A percentile compares a stretch with the other conserved stretches of the same genome.
These are phyloP conservation scores for Incumbomyces lentus DNA, from an alignment of 2,329 filamentous ascomycete species.

Conservation along the genomic window DNA sequence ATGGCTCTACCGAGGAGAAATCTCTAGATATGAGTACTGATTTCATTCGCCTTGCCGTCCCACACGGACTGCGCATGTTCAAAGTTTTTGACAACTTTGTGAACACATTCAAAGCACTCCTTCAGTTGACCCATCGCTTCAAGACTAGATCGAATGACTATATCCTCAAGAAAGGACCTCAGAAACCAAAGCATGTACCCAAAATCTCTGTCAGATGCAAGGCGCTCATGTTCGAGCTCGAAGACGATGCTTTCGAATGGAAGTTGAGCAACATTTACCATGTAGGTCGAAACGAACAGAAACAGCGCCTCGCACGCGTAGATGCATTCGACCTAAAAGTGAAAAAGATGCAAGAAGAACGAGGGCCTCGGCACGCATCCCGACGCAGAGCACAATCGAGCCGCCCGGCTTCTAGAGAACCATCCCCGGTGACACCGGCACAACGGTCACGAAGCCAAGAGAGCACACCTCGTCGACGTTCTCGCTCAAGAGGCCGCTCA, in stretches of 20 bases:
- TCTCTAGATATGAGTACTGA: constrained; percentile 77
- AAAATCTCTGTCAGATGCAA: constrained; percentile 74
- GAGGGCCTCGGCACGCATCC: constrained; percentile 40
- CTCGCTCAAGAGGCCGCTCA: constrained; percentile 26
- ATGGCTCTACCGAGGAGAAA: constrained; percentile 58
- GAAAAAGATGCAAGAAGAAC: constrained; percentile 68
- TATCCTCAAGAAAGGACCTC: constrained; percentile 72
- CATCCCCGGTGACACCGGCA: constrained; percentile 24
- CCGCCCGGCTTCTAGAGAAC: constrained; percentile 28
- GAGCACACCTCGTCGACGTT: constrained; percentile 41
- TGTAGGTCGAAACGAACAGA: constrained; percentile 76
- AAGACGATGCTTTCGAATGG: constrained; percentile 96
- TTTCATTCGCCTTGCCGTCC: constrained; percentile 76
- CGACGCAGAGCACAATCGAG: constrained; percentile 45
- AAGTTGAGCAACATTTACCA: constrained; percentile 92
- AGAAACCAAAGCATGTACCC: constrained; percentile 76
- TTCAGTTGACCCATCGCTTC: constrained; percentile 91
- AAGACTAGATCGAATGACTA: constrained; percentile 80
- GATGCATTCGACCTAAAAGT: constrained; percentile 82
- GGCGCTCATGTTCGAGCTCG: constrained; percentile 78
- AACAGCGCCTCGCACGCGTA: constrained; percentile 77
- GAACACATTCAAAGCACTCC: constrained; percentile 74
- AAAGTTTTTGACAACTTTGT: constrained; percentile 87
- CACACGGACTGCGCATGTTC: constrained; percentile 82
- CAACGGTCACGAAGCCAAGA: constrained; percentile 40